These are phyloP conservation scores for Boletus subparvulus DNA, from an alignment of 768 basidiomycete species.

Conservation along the genomic window DNA sequence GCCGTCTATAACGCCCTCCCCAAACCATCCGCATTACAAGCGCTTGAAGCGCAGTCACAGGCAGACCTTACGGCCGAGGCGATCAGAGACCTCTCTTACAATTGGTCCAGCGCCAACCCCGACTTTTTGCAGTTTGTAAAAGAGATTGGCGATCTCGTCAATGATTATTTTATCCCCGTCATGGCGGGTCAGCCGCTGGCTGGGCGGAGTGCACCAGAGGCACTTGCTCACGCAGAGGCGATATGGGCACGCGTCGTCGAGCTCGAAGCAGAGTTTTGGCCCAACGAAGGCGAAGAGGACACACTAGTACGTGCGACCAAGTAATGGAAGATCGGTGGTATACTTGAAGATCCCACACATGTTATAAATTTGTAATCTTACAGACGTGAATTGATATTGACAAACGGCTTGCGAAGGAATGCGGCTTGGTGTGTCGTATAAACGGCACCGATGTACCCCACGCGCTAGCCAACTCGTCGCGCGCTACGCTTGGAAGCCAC, in stretches of 20 bases:
- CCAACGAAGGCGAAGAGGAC: conserved; percentile 39
- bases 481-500: not conserved
- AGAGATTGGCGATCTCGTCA: conserved; percentile 46
- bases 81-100: conserved; percentile 51
- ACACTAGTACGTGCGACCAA: not conserved
- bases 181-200: conserved; percentile 32
- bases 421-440: not conserved
- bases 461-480: no score
- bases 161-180: conserved; percentile 37
- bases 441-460: no score
- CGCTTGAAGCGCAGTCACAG: not conserved
- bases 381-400: not conserved
- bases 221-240: conserved; percentile 40
- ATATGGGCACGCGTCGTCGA: conserved; percentile 61
- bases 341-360: not conserved
- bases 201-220: conserved; percentile 7
- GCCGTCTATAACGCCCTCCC: conserved; percentile 36
- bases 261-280: conserved; percentile 64
- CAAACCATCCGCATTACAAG: not conserved
- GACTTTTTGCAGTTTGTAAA: conserved; percentile 57
- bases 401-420: not conserved
- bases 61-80: conserved; percentile 27
- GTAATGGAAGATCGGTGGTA: not conserved
- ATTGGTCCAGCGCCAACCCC: conserved; percentile 51
- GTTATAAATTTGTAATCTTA: not conserved